Evolutionary conservation across 108 stramenopile species (phyloP).

Genomic region (Nitzschia sp.): DNA sequence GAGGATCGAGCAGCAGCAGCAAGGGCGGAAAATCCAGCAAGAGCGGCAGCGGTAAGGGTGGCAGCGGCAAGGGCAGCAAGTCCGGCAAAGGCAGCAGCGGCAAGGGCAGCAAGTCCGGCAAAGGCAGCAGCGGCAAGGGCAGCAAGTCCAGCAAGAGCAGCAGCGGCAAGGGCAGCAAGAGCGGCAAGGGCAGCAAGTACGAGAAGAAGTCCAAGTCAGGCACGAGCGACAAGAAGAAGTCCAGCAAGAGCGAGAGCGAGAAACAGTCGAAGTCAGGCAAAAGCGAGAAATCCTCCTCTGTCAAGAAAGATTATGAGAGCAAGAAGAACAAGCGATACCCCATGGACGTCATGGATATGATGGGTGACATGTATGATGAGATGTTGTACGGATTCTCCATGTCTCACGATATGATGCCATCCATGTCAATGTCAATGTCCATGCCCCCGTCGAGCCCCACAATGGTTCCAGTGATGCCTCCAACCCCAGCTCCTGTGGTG

Average conservation of each 20-base stretch:
- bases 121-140: neutral
- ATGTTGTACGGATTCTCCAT: slow-evolving; percentile 2
- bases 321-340: neutral
- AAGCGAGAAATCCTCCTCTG: neutral
- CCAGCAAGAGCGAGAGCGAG: neutral
- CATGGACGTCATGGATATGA: slow-evolving; percentile 1
- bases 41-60: neutral
- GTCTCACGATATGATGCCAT: neutral
- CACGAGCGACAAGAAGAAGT: slow-evolving; percentile 1
- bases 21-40: neutral
- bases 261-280: slow-evolving; percentile 1
- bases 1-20: neutral
- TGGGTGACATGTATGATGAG: neutral
- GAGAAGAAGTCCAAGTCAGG: neutral
- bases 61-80: neutral
- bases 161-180: neutral
- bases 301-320: neutral
- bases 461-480: neutral
- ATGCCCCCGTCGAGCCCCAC: slow-evolving; percentile 4
- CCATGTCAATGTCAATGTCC: slow-evolving; percentile 12
- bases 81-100: neutral
- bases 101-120: neutral
- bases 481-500: neutral
- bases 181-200: neutral
- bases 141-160: neutral